Percentiles rank a stretch among this genome's conserved stretches.
Evolutionary conservation across 2,329 filamentous ascomycete genomes (phyloP).

Genomic region (Neonectria punicea): DNA sequence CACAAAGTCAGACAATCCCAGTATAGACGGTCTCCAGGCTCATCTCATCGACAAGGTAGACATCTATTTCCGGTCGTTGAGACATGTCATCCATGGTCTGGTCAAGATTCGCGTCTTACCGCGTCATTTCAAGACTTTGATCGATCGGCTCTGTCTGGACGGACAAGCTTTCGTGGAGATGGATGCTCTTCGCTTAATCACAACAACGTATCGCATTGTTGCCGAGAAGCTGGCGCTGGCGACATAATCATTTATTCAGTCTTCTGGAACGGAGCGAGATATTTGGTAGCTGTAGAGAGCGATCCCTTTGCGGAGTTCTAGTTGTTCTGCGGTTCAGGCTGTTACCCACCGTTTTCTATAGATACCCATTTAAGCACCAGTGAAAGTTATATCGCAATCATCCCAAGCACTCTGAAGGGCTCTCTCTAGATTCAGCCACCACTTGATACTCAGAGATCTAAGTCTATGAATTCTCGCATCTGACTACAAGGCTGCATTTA

Average conservation of each 20-base stretch:
- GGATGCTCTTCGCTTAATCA: slow-evolving; percentile 24
- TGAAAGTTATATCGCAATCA: neutral
- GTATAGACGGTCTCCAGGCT: slow-evolving; percentile 15
- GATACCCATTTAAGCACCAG: neutral
- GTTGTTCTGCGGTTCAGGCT: neutral
- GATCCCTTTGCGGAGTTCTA: neutral
- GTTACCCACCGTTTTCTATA: neutral
- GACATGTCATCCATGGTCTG: slow-evolving; percentile 14
- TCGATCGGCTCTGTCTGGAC: slow-evolving; percentile 17
- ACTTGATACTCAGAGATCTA: neutral
- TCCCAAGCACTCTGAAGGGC: neutral
- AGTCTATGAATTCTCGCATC: neutral
- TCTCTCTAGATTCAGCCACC: neutral
- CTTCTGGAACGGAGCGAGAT: neutral
- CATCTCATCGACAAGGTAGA: slow-evolving; percentile 22
- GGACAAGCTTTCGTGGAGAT: slow-evolving; percentile 26
- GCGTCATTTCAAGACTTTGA: slow-evolving; percentile 15
- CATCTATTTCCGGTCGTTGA: slow-evolving; percentile 19
- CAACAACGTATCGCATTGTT: slow-evolving; percentile 20
- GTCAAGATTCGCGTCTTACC: slow-evolving; percentile 10
- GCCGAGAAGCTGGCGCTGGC: slow-evolving; percentile 3
- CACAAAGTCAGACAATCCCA: slow-evolving; percentile 17
- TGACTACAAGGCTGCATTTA: too few relatives aligned
- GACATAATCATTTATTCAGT: neutral
- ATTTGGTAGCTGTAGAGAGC: neutral